A percentile compares a stretch with the other conserved stretches of the same genome.
Evolutionary conservation across 1,139 yeast species (phyloP).

Genomic region (Meyerozyma elateridarum): DNA sequence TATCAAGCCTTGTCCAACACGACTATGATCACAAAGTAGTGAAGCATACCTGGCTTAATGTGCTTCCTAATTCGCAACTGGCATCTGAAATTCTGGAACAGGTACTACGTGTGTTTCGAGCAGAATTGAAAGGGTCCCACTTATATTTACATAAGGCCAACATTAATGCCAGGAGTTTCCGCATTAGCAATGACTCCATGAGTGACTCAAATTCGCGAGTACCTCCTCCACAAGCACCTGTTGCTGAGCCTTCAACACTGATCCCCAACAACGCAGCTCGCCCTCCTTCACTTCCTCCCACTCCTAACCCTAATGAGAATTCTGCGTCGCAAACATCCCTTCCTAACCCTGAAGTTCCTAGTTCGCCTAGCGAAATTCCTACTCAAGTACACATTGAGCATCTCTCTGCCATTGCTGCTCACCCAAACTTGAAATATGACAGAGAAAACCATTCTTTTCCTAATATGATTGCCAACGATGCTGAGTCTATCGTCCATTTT

Average conservation of each 20-base stretch:
- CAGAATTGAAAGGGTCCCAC: slow-evolving; percentile 62
- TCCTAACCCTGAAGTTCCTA: neutral
- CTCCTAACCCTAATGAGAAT: slow-evolving; percentile 3
- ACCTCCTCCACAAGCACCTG: slow-evolving; percentile 11
- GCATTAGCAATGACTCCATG: slow-evolving; percentile 9
- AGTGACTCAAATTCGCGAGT: slow-evolving; percentile 16
- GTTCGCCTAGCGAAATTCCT: neutral
- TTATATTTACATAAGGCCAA: slow-evolving; percentile 49
- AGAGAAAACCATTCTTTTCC: slow-evolving; percentile 29
- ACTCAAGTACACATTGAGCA: slow-evolving; percentile 21
- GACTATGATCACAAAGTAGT: slow-evolving; percentile 31
- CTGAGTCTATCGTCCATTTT: slow-evolving; percentile 73
- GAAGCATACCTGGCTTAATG: slow-evolving; percentile 44
- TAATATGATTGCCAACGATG: slow-evolving; percentile 20
- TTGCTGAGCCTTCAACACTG: slow-evolving; percentile 2
- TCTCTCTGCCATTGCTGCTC: slow-evolving; percentile 38
- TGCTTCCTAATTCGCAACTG: slow-evolving; percentile 29
- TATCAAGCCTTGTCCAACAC: slow-evolving; percentile 15
- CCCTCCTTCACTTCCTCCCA: slow-evolving; percentile 9
- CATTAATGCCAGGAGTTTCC: slow-evolving; percentile 43
- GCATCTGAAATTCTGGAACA: slow-evolving; percentile 34
- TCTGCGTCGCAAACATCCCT: slow-evolving; percentile 1
- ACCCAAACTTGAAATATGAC: slow-evolving; percentile 65
- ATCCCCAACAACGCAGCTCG: slow-evolving; percentile 7
- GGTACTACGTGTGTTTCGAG: slow-evolving; percentile 46